Evolutionary conservation across 192 early-diverging fungal genomes (phyloP), one percentile per base, ranked within the genome.

Genomic region (Chytriomyces hyalinus): DNA sequence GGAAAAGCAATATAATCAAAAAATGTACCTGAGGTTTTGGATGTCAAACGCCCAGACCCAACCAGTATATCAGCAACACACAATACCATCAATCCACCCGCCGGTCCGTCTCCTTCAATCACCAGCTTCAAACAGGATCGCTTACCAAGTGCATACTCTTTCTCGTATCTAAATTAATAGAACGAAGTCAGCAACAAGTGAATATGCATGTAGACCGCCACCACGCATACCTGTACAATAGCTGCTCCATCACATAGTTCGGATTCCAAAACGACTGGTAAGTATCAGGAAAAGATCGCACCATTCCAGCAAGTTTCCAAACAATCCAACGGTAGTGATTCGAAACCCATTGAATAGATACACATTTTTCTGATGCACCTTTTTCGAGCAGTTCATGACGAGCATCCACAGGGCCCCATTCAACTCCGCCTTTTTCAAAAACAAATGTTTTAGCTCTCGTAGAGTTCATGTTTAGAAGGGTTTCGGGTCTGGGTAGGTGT

Each of bases 281-380:
- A 17, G 76, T 36, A 22, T 82, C 22, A 20, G 90, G 89, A 86
- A 83, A 92, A 0, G 80, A 80, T 6, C 91, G 82, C 17, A 86
- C 81, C 60, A 87, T 80, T n/a, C 84, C 78, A 0, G 92, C 92
- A 3, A 93, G 51, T 74, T 92, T 92, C 92, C 92, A 93, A 4
- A 92, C 85, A 72, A 93, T 90, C 80, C 84, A 86, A 9, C 81
- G 59, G 76, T 92, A 93, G 61, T 93, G 92, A 64, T 93, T 92
- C 13, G 10, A 9, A 0, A 91, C 84, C 92, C 92, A 93, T 11
- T 48, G 45, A 6, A 71, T 51, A n/a, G 76, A 46, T 17, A 63
- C 67, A 10, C 83, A 66, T 48, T 80, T 77, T 13, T 67, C 51
- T 11, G 49, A 50, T 6, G 84, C 86, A 44, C 90, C 90, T 67